A percentile compares a stretch with the other conserved stretches of the same genome.
Conservation (phyloP, 331 rosid species). For the Rhamnella rubrinervis region DNA sequence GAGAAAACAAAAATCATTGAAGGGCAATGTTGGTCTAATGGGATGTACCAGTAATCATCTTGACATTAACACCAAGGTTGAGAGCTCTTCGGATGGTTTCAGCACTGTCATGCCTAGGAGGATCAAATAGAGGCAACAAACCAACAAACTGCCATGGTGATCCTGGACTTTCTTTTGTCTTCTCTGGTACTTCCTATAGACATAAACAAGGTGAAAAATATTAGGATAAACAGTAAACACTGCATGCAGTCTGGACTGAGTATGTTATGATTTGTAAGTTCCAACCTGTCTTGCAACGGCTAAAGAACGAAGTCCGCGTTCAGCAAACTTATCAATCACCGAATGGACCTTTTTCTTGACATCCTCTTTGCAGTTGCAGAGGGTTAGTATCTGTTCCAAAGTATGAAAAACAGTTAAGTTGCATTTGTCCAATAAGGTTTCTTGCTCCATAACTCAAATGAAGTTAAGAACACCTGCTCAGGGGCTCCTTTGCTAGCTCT, state of each 20-base stretch:
- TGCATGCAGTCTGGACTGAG: background rate
- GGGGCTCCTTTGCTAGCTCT: conserved; percentile 98
- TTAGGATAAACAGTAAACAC: conserved; percentile 15
- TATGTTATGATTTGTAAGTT: conserved; percentile 19
- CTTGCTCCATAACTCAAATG: background rate
- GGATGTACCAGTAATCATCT: conserved; percentile 88
- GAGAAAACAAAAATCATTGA: conserved; percentile 5
- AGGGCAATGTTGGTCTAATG: conserved; percentile 7
- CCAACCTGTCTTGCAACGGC: conserved; percentile 96
- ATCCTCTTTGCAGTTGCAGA: conserved; percentile 94
- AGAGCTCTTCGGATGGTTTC: conserved; percentile 97
- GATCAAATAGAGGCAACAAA: conserved; percentile 88
- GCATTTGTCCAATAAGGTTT: conserved; percentile 12
- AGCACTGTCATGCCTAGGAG: conserved; percentile 99
- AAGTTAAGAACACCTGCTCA: conserved; percentile 68
- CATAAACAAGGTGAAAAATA: conserved; percentile 16
- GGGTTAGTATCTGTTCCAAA: conserved; percentile 61
- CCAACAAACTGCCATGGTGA: conserved; percentile 95
- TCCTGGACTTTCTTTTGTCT: conserved; percentile 72
- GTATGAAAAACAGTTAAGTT: conserved; percentile 20
- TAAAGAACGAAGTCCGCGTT: conserved; percentile 95
- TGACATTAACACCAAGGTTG: conserved; percentile 94
- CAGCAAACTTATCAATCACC: conserved; percentile 88
- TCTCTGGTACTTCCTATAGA: conserved; percentile 80
- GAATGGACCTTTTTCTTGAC: conserved; percentile 67